phyloP scores from a whole-genome alignment of 768 basidiomycete genomes.

The Sarcodon sp. region DNA sequence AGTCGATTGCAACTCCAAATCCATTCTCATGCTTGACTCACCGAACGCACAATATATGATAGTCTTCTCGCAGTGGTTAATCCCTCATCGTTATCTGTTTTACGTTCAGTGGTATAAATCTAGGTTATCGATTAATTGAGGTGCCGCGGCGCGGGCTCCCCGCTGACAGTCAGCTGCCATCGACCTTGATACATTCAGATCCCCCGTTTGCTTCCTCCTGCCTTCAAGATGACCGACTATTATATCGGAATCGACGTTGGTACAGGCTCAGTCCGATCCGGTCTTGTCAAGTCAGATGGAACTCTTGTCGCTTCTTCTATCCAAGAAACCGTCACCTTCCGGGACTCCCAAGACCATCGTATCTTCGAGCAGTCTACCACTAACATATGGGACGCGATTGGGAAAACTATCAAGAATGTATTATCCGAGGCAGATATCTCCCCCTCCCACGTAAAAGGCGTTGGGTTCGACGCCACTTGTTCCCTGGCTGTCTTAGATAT shows the following conservation, averaged over 20 bases:
- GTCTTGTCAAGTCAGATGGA: slow-evolving; percentile 60
- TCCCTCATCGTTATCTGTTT: no score
- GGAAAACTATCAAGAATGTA: slow-evolving; percentile 46
- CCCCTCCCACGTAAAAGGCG: slow-evolving; percentile 59
- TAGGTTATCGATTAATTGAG: no score
- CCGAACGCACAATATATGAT: no score
- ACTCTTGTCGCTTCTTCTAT: slow-evolving; percentile 67
- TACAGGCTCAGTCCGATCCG: slow-evolving; percentile 87
- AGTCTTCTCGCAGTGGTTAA: no score
- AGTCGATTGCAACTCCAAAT: no score
- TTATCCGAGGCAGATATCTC: slow-evolving; percentile 42
- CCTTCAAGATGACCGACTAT: slow-evolving; percentile 16
- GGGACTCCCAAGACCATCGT: slow-evolving; percentile 71
- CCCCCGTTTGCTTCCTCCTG: no score
- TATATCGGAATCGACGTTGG: slow-evolving; percentile 81
- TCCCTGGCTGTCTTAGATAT: slow-evolving; percentile 79
- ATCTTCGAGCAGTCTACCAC: slow-evolving; percentile 95
- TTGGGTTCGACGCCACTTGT: slow-evolving; percentile 96
- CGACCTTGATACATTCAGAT: no score
- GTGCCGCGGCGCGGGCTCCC: no score
- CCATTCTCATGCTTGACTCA: no score
- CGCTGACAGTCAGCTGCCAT: no score
- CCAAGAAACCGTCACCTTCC: slow-evolving; percentile 74
- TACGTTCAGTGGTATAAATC: no score
- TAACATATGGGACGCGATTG: slow-evolving; percentile 75